phyloP scores from a whole-genome alignment of 257 asterid species.

The Solanum boliviense region DNA sequence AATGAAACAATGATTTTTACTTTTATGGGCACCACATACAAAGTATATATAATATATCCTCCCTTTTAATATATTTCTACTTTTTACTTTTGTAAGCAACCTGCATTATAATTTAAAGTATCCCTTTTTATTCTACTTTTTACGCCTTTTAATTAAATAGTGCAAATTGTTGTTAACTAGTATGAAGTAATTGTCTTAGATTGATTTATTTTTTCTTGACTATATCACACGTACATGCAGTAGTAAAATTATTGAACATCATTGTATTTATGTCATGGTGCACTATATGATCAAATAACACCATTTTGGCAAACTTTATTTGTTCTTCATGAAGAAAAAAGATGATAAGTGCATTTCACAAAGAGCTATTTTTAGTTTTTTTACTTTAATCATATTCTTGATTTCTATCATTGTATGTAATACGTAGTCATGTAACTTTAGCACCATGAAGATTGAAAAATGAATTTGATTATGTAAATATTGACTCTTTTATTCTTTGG shows the following conservation, averaged over 20 bases:
- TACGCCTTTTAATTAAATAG: background rate
- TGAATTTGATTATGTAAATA: background rate
- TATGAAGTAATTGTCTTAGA: background rate
- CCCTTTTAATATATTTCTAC: background rate
- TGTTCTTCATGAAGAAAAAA: background rate
- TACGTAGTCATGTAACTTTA: slow-evolving; percentile 3
- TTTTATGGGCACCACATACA: background rate
- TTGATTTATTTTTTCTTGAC: background rate
- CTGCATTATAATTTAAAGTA: background rate
- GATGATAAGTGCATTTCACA: background rate
- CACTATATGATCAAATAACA: background rate
- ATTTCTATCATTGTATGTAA: slow-evolving; percentile 1
- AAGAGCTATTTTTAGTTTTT: background rate
- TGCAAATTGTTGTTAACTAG: background rate
- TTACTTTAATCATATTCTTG: background rate
- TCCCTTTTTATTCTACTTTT: background rate
- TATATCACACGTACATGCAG: background rate
- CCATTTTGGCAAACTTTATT: background rate
- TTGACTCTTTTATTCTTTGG: background rate
- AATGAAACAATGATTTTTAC: background rate
- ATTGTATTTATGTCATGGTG: background rate
- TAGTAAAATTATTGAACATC: slow-evolving; percentile 14
- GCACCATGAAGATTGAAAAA: slow-evolving; percentile 1
- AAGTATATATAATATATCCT: background rate
- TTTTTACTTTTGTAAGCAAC: background rate